phyloP scores from a whole-genome alignment of 2,329 filamentous ascomycete species.

The Diaporthe citriasiana region DNA sequence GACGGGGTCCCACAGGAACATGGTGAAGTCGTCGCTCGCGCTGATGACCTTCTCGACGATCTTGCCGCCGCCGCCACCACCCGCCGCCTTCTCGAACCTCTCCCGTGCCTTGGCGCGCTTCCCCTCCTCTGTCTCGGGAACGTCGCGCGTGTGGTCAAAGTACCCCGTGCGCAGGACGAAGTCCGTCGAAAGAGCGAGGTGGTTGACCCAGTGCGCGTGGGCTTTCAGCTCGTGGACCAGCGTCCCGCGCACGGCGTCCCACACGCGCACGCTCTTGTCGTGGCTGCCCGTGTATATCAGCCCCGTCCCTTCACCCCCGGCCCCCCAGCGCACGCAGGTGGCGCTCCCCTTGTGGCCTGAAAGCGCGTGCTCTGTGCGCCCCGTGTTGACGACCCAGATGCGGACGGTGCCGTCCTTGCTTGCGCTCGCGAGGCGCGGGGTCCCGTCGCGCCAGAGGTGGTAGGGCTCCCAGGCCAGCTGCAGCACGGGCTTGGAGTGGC shows the following conservation, averaged over 20 bases:
- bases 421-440: conserved; percentile 84
- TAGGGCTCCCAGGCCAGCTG: conserved; percentile 94
- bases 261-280: conserved; percentile 93
- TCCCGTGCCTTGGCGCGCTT: conserved; percentile 82
- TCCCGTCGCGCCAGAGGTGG: conserved; percentile 82
- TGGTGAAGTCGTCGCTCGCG: conserved; percentile 94
- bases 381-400: conserved; percentile 86
- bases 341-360: conserved; percentile 91
- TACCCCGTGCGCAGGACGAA: conserved; percentile 89
- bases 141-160: conserved; percentile 82
- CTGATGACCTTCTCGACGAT: conserved; percentile 89
- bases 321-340: conserved; percentile 92
- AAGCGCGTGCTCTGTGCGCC: conserved; percentile 84
- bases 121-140: conserved; percentile 77
- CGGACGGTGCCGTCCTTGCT: conserved; percentile 92
- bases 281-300: conserved; percentile 87
- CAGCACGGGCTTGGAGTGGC: conserved; percentile 91
- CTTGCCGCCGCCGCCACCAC: conserved; percentile 70
- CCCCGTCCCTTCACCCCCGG: conserved; percentile 72
- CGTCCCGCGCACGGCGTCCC: conserved; percentile 85
- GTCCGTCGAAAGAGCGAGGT: conserved; percentile 93
- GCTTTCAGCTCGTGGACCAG: conserved; percentile 83
- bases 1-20: conserved; percentile 93
- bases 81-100: conserved; percentile 88
- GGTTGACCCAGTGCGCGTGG: conserved; percentile 96